These are phyloP conservation scores for Misopates orontium DNA, from an alignment of 257 asterid genomes.

Conservation along the genomic window DNA sequence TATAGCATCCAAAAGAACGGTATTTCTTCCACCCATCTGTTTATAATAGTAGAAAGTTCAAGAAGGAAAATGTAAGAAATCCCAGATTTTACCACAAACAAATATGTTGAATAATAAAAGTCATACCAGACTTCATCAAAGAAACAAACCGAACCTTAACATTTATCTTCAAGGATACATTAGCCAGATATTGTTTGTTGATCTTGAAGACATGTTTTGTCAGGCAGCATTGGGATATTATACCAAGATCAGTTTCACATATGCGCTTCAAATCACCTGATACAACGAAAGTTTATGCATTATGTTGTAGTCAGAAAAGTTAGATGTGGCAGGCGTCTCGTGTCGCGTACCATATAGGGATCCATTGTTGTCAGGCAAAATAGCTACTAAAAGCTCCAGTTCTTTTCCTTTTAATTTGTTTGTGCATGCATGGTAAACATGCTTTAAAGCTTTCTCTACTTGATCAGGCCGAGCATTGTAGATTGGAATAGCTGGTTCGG, in stretches of 20 bases:
- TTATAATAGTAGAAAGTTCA: background rate
- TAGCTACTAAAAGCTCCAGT: slow-evolving; percentile 83
- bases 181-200: slow-evolving; percentile 95
- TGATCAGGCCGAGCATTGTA: slow-evolving; percentile 89
- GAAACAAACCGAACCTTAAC: slow-evolving; percentile 60
- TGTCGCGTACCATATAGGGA: slow-evolving; percentile 73
- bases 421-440: slow-evolving; percentile 72
- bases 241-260: slow-evolving; percentile 96
- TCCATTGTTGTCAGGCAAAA: slow-evolving; percentile 92
- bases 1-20: slow-evolving; percentile 80
- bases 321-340: background rate
- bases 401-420: slow-evolving; percentile 91
- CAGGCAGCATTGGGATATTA: slow-evolving; percentile 93
- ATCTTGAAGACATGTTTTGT: slow-evolving; percentile 96
- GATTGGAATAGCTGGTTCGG: slow-evolving; percentile 86
- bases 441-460: slow-evolving; percentile 93
- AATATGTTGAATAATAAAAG: background rate
- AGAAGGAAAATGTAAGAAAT: background rate
- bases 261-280: slow-evolving; percentile 93
- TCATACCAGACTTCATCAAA: background rate
- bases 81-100: background rate
- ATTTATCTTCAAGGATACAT: slow-evolving; percentile 92
- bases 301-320: background rate
- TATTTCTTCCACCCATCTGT: slow-evolving; percentile 99
- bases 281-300: slow-evolving; percentile 3